Base-by-base conservation (phyloP, 2,329 filamentous ascomycete species). In the Scolecobasidium constrictum region DNA sequence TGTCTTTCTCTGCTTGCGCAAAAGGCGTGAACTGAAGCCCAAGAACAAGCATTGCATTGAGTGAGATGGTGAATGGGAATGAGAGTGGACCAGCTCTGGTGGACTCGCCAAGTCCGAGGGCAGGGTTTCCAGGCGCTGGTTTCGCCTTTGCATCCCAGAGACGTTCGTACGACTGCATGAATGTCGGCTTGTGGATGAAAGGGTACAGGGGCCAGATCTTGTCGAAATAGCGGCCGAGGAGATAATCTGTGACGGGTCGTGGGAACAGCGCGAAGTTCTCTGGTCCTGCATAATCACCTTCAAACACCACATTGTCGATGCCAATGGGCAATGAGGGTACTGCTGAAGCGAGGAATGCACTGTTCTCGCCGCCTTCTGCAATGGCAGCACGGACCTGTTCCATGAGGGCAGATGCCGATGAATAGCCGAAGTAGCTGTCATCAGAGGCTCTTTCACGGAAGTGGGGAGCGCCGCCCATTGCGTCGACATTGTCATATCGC, bases 31-130 rank as follows among this genome's bases (percentile, higher is more conserved):
- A 31, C n/a, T 31, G 26, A 7, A 31, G 26, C 26, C 26, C 26
- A 31, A 31, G 26, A n/a, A 31, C n/a, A 31, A 31, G 26, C 26
- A 31, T 31, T 31, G 26, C 26, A n/a, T 31, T 31, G 26, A 31
- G 26, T 7, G 26, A 7, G 26, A 7, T 9, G n/a, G 9, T 7
- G n/a, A 31, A 31, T 7, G 26, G 9, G n/a, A 31, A 31, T 31
- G 26, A 31, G 26, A 31, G 26, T n/a, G 26, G 26, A 7, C 26
- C 26, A 31, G 26, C 26, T 9, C 9, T 9, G n/a, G 9, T n/a
- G 26, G 26, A 31, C n/a, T 31, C 26, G n/a, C 26, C 26, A 7
- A 31, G 26, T 9, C 26, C 26, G 9, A 31, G n/a, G n/a, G 26
- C 26, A 7, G 26, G 26, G 26, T 31, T 31, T 9, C n/a, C 26